Evolutionary conservation across 257 asterid species (phyloP).

Genomic region (Capsicum chinense): DNA sequence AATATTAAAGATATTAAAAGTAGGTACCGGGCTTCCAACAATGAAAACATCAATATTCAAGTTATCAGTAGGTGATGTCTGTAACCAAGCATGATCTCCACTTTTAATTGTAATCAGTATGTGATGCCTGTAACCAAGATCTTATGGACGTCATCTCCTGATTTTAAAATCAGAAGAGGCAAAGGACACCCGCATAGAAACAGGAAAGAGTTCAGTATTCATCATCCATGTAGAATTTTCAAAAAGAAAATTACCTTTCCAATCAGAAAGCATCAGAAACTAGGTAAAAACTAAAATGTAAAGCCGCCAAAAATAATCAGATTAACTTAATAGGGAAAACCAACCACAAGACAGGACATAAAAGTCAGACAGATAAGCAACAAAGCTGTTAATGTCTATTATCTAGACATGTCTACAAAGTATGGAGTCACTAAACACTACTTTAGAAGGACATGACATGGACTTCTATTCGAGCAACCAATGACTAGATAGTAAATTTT

Average conservation of each 20-base stretch:
- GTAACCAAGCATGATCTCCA: background rate
- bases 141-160: background rate
- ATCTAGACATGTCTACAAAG: background rate
- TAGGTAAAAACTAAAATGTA: background rate
- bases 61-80: slow-evolving; percentile 9
- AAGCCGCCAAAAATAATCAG: background rate
- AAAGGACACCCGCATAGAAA: background rate
- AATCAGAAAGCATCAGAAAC: slow-evolving; percentile 8
- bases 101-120: background rate
- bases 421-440: background rate
- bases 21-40: background rate
- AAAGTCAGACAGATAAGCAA: background rate
- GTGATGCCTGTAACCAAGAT: background rate
- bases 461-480: background rate
- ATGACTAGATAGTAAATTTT: background rate
- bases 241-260: background rate
- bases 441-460: background rate
- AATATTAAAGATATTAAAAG: background rate
- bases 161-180: background rate
- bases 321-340: background rate
- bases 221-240: background rate
- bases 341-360: slow-evolving; percentile 18
- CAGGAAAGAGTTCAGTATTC: background rate
- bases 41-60: slow-evolving; percentile 8
- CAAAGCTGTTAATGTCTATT: background rate